Evolutionary conservation across 305 asterid species (phyloP).

Genomic region (Solanum chacoense): DNA sequence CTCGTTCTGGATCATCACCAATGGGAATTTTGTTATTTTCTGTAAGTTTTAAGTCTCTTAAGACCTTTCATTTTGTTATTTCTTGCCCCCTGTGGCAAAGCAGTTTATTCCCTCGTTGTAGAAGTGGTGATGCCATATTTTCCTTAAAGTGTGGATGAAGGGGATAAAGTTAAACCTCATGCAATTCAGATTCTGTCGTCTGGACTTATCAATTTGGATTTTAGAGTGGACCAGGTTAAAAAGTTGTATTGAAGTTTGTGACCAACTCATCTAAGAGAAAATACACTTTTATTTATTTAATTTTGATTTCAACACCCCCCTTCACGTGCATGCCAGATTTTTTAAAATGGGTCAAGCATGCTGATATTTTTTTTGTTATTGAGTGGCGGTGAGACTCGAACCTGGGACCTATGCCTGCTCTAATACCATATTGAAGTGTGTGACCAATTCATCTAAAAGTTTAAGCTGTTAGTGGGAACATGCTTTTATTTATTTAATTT

Average conservation of each 20-base stretch:
- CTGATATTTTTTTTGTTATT: neutral
- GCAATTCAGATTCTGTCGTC: neutral
- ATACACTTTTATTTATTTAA: neutral
- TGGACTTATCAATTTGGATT: neutral
- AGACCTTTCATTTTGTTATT: neutral
- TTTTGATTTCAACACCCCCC: neutral
- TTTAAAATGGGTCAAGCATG: neutral
- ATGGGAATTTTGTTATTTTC: slow-evolving; percentile 61
- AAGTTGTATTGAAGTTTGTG: neutral
- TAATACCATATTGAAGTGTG: neutral
- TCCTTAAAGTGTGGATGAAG: neutral
- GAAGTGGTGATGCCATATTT: neutral
- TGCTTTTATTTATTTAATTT: neutral
- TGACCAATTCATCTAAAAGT: neutral
- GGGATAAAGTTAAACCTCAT: neutral
- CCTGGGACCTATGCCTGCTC: neutral
- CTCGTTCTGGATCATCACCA: slow-evolving; percentile 57
- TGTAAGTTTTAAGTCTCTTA: slow-evolving; percentile 32
- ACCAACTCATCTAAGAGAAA: neutral
- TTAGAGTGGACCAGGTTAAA: neutral
- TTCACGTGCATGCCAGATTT: neutral
- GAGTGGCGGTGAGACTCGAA: neutral
- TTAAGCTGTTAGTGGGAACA: neutral
- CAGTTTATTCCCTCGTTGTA: neutral
- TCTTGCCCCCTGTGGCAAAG: neutral